Conservation (phyloP, 345 rosid species). For the Cardamine resedifolia region DNA sequence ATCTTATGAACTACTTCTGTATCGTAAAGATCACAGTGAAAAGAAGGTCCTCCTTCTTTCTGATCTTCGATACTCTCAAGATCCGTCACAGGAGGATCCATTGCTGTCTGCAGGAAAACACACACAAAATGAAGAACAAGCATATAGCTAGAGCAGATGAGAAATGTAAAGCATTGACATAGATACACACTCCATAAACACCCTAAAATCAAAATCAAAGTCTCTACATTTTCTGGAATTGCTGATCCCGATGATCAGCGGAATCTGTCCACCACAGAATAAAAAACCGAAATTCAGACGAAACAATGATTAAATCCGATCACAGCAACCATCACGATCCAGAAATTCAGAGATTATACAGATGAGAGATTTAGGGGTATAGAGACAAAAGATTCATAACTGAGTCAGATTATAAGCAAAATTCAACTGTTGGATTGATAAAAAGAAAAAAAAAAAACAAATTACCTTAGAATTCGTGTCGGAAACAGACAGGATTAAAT, state of each 20-base stretch:
- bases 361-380: not conserved
- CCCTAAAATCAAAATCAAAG: not conserved
- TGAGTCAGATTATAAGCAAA: constrained; percentile 6
- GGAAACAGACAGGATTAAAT: constrained; percentile 12
- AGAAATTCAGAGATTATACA: not conserved
- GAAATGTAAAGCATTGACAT: not conserved
- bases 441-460: not conserved
- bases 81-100: constrained; percentile 53
- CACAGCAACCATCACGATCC: not conserved
- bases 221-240: not conserved
- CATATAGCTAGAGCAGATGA: not conserved
- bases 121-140: not conserved
- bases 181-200: not conserved
- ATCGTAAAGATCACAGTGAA: constrained; percentile 68
- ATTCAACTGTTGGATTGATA: constrained; percentile 29
- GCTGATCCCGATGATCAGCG: not conserved
- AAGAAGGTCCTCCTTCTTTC: constrained; percentile 52
- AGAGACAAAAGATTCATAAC: not conserved
- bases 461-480: constrained; percentile 20
- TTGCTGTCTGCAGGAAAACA: constrained; percentile 21
- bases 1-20: constrained; percentile 60
- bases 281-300: not conserved
- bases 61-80: constrained; percentile 55
- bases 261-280: not conserved
- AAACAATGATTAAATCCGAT: not conserved